Conservation (phyloP, 306 rosid species). For the Rosa persica region DNA sequence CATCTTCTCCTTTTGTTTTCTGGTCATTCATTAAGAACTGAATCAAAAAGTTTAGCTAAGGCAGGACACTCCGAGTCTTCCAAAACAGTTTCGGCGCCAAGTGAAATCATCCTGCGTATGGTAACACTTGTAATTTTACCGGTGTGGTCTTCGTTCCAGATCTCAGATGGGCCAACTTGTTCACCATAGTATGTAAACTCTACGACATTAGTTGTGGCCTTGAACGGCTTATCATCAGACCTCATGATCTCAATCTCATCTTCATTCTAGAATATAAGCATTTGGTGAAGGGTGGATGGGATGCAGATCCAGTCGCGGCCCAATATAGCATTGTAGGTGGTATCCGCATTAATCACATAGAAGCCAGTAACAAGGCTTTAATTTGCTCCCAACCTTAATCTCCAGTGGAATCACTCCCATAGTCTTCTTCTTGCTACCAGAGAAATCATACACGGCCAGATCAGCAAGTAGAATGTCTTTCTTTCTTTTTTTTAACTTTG, state of each 20-base stretch:
- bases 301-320: neutral
- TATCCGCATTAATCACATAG: neutral
- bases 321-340: neutral
- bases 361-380: neutral
- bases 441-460: neutral
- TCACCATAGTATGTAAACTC: neutral
- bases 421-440: neutral
- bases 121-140: neutral
- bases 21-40: neutral
- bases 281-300: neutral
- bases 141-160: neutral
- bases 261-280: neutral
- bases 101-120: neutral
- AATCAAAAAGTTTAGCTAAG: neutral
- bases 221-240: neutral
- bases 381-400: neutral
- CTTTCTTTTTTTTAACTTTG: too few relatives aligned
- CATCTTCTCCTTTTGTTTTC: neutral
- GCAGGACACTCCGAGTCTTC: neutral
- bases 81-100: neutral
- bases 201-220: neutral
- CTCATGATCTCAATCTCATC: neutral
- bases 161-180: neutral
- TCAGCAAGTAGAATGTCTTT: too few relatives aligned
- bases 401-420: neutral